Conservation (phyloP, 2,329 filamentous ascomycete species). For the Herpotrichia juniperi region DNA sequence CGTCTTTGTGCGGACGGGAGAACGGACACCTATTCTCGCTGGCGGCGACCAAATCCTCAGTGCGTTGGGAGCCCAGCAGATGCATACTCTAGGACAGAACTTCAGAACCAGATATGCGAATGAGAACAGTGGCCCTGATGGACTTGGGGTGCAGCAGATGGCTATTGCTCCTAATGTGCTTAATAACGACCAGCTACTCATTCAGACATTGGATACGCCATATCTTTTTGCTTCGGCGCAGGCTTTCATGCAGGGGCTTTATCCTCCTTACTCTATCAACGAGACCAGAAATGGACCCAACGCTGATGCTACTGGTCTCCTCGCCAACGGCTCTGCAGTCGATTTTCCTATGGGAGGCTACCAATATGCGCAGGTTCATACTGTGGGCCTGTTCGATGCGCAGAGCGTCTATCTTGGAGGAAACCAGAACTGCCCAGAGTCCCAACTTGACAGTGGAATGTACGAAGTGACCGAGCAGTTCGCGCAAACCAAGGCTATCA, state of each 20-base stretch:
- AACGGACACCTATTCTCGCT: slow-evolving; percentile 55
- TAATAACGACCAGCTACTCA: slow-evolving; percentile 53
- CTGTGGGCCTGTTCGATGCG: slow-evolving; percentile 53
- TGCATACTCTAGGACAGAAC: slow-evolving; percentile 56
- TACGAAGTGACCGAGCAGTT: slow-evolving; percentile 53
- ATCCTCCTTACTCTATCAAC: slow-evolving; percentile 56
- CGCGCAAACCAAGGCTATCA: slow-evolving; percentile 43
- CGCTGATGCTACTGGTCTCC: slow-evolving; percentile 44
- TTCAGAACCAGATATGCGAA: slow-evolving; percentile 62
- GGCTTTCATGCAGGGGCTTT: slow-evolving; percentile 67
- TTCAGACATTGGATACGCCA: slow-evolving; percentile 56
- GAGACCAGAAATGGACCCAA: slow-evolving; percentile 19
- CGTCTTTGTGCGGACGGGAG: slow-evolving; percentile 61
- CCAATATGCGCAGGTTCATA: slow-evolving; percentile 61
- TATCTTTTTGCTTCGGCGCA: slow-evolving; percentile 60
- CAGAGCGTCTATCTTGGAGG: slow-evolving; percentile 59
- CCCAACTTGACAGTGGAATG: slow-evolving; percentile 42
- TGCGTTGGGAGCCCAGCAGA: slow-evolving; percentile 61
- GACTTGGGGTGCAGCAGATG: slow-evolving; percentile 33
- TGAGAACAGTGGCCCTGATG: slow-evolving; percentile 22
- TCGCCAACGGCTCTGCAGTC: slow-evolving; percentile 56
- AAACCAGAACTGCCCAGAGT: slow-evolving; percentile 50
- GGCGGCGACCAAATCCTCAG: slow-evolving; percentile 51
- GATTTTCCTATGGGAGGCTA: slow-evolving; percentile 61
- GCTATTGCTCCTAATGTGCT: slow-evolving; percentile 53